Percentiles rank a stretch among this genome's conserved stretches.
phyloP scores from a whole-genome alignment of 768 basidiomycete species.

The Serendipita indica region DNA sequence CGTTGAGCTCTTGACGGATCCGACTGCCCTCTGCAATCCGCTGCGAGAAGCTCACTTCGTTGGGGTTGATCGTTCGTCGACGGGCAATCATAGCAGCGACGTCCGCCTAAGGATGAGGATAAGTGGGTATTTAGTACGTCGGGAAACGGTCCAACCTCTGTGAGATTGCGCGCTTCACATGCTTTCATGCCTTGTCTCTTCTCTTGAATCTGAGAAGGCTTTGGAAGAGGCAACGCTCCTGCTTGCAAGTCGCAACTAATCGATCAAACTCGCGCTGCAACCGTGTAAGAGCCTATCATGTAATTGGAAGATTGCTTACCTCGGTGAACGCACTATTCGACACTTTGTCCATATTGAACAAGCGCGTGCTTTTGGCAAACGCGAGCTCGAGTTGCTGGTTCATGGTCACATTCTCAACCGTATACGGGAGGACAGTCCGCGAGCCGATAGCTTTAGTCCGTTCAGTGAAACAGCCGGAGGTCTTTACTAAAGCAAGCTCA shows the following conservation, averaged over 20 bases:
- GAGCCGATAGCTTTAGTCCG: conserved; percentile 24
- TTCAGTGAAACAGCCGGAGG: conserved; percentile 13
- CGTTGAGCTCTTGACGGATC: neutral
- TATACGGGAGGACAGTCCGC: conserved; percentile 50
- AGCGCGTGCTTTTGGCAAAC: conserved; percentile 50
- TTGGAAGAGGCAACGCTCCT: neutral
- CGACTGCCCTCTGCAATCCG: conserved; percentile 4
- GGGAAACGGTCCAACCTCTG: neutral
- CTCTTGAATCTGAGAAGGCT: neutral
- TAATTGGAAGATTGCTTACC: conserved; percentile 30
- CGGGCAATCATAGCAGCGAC: neutral
- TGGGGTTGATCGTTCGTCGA: neutral
- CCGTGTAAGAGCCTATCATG: neutral
- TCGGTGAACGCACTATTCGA: conserved; percentile 54
- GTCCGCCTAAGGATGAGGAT: neutral
- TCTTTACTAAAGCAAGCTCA: conserved; percentile 27
- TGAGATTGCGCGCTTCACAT: neutral
- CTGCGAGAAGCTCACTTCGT: neutral
- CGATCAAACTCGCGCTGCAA: conserved; percentile 5
- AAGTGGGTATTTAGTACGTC: neutral
- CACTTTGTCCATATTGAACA: conserved; percentile 70
- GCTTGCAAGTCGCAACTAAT: neutral
- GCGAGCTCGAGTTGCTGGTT: conserved; percentile 59
- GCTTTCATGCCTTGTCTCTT: neutral
- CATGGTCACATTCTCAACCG: conserved; percentile 46